Conservation (phyloP, 1,284 basidiomycete species). For the Fomitiporia mediterranea region DNA sequence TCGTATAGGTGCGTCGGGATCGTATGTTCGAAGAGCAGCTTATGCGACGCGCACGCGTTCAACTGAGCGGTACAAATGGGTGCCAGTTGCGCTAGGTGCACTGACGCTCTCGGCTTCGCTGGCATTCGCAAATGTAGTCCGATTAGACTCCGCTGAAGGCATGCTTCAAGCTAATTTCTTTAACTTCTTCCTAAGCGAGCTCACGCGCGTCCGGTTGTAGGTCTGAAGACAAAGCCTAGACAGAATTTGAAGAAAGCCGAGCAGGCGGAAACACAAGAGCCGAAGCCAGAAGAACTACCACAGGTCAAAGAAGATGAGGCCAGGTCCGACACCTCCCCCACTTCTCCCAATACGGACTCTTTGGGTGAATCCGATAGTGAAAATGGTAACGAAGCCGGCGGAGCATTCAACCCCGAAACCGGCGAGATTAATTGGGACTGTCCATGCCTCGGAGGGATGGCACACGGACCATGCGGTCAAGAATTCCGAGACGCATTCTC, state of each 20-base stretch:
- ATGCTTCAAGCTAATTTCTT: not conserved
- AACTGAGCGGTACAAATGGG: not conserved
- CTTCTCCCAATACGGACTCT: not conserved
- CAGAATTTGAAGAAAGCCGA: not conserved
- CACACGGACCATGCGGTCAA: conserved; percentile 91
- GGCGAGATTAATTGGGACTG: conserved; percentile 99
- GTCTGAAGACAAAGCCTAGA: not conserved
- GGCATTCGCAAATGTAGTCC: not conserved
- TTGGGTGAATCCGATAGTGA: conserved; percentile 21
- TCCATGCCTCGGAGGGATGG: conserved; percentile 98
- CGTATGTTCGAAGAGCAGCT: not conserved
- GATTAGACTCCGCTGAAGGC: conserved; percentile 6
- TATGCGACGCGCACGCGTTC: not conserved
- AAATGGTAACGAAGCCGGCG: conserved; percentile 33
- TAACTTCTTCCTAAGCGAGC: too few relatives aligned
- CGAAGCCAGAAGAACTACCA: conserved; percentile 1
- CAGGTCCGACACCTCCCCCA: not conserved
- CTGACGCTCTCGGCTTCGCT: not conserved
- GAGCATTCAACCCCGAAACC: conserved; percentile 86
- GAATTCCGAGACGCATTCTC: conserved; percentile 96
- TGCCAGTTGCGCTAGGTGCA: not conserved
- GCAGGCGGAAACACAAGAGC: not conserved
- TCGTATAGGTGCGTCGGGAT: not conserved
- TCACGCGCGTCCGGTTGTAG: too few relatives aligned
- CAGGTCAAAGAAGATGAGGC: not conserved